Evolutionary conservation across 371 early-diverging fungal species (phyloP).

Genomic region (Coemansia sp.): DNA sequence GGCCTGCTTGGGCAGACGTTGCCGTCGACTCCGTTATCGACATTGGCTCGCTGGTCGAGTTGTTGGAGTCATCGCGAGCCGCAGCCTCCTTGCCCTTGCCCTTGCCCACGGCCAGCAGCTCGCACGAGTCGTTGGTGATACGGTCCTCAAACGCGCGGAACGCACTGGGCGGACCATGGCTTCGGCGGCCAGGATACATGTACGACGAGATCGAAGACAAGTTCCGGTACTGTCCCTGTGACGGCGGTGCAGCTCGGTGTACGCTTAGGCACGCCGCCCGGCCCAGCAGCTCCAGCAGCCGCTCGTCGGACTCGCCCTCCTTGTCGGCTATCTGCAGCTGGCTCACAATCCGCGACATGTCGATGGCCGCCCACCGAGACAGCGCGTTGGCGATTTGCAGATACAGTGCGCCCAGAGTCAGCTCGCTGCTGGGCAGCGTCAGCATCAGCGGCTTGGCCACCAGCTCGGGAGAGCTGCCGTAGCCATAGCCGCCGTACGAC

Average conservation of each 20-base stretch:
- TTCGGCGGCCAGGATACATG: constrained; percentile 21
- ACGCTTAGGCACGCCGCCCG: constrained; percentile 28
- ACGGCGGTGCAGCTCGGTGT: constrained; percentile 20
- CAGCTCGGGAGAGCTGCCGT: constrained; percentile 18
- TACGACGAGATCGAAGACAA: constrained; percentile 35
- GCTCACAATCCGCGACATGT: constrained; percentile 17
- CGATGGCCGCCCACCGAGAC: constrained; percentile 34
- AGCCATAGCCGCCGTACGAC: constrained; percentile 15
- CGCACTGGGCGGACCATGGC: constrained; percentile 11
- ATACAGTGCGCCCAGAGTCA: constrained; percentile 54
- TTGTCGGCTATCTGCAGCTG: constrained; percentile 16
- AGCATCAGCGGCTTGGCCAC: constrained; percentile 32
- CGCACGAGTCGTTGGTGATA: constrained; percentile 21
- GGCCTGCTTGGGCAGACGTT: not conserved
- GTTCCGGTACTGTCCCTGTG: constrained; percentile 22
- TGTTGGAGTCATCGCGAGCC: not conserved
- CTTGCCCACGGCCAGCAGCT: constrained; percentile 17
- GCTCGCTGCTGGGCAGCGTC: constrained; percentile 31
- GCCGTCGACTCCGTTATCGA: not conserved
- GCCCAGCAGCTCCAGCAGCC: constrained; percentile 31
- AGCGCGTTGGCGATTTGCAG: constrained; percentile 25
- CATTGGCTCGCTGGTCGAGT: not conserved
- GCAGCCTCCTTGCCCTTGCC: not conserved
- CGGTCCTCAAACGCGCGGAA: constrained; percentile 42
- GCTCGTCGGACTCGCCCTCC: constrained; percentile 8